These are phyloP conservation scores for Quercus lobata DNA, from an alignment of 331 rosid genomes.

Conservation along the genomic window DNA sequence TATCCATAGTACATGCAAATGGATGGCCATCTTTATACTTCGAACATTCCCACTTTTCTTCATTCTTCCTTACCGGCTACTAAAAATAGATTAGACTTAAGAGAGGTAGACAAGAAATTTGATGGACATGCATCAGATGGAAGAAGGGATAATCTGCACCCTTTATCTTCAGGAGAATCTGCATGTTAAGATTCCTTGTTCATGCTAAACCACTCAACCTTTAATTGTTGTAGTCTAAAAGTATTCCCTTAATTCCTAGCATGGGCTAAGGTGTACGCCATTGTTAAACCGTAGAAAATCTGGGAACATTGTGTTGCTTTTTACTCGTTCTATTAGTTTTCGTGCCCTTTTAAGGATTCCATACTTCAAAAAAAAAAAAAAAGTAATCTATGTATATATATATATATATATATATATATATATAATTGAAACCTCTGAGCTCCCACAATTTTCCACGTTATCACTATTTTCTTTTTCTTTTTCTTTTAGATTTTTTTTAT, in stretches of 20 bases:
- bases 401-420: too few species aligned
- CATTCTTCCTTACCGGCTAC: neutral
- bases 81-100: neutral
- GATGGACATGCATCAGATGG: neutral
- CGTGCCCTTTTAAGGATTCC: neutral
- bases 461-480: too few species aligned
- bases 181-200: too few species aligned
- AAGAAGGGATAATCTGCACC: neutral
- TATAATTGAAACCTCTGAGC: too few species aligned
- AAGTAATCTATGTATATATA: too few species aligned
- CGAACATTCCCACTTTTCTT: neutral
- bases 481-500: too few species aligned
- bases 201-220: neutral
- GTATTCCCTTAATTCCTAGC: neutral
- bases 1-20: neutral
- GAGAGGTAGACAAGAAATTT: neutral
- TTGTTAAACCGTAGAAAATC: neutral
- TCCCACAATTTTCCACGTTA: too few species aligned
- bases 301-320: neutral
- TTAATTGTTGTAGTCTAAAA: neutral
- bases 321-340: neutral
- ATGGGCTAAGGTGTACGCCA: neutral
- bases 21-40: neutral
- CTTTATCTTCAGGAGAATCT: too few species aligned
- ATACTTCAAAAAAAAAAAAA: neutral